These are phyloP conservation scores for Thamnidium elegans DNA, from an alignment of 192 early-diverging fungal genomes.

Conservation along the genomic window DNA sequence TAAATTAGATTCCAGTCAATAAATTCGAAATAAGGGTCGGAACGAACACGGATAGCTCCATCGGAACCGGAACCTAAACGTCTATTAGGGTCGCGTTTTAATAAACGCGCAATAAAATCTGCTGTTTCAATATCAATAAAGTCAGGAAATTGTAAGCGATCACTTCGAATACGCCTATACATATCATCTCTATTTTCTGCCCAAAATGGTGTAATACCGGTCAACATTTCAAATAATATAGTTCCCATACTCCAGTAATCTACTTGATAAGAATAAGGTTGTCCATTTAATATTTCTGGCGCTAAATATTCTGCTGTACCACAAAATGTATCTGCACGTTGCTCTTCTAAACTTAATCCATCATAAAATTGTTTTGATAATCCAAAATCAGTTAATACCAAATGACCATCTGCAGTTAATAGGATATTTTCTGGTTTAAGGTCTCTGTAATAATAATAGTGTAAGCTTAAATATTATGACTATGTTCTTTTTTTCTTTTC, in stretches of 20 bases:
- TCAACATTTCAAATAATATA: constrained; percentile 89
- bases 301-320: constrained; percentile 81
- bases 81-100: constrained; percentile 50
- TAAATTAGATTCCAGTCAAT: constrained; percentile 71
- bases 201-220: constrained; percentile 62
- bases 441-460: constrained; percentile 42
- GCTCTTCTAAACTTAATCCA: constrained; percentile 1
- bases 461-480: background rate
- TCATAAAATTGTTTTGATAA: constrained; percentile 65
- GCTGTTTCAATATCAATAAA: constrained; percentile 39
- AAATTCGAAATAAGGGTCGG: constrained; percentile 69
- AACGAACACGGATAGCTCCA: constrained; percentile 61
- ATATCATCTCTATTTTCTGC: constrained; percentile 47
- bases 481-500: background rate
- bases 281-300: constrained; percentile 63
- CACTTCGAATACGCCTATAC: constrained; percentile 52
- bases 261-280: constrained; percentile 64
- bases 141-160: constrained; percentile 45
- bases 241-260: constrained; percentile 93
- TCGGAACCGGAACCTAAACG: constrained; percentile 58
- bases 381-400: constrained; percentile 91
- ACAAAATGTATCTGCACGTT: constrained; percentile 58
- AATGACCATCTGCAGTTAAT: constrained; percentile 71
- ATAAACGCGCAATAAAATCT: constrained; percentile 42
- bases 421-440: constrained; percentile 76